Evolutionary conservation across 148 eudicot genomes (phyloP), one percentile per base, ranked within the genome.

Genomic region (Camellia sinensis): DNA sequence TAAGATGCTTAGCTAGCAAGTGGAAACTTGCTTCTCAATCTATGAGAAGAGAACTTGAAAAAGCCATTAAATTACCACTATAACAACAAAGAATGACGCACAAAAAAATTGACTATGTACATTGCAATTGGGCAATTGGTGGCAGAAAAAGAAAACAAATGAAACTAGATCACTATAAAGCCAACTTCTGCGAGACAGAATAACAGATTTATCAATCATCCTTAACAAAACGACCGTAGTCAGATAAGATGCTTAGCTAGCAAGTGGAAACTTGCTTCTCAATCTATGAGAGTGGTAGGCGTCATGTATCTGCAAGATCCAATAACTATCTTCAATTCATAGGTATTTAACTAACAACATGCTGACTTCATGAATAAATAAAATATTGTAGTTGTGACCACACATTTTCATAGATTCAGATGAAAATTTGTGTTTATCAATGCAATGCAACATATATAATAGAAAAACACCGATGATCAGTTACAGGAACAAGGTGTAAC

Each of bases 281-380:
- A 73, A 29, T 22, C 41, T 73, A 41, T 18, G 40, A 18, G 43
- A 3, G 40, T 63, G 59, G 13, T 4, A 64, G 43, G 4, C 48
- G 6, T 4, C 21, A 2, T 6, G 70, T 44, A 62, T 6, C 18
- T 0, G 13, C 40, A 29, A 44, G 12, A 63, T 64, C n/a, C 45
- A 62, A 46, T 64, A 9, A 5, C 59, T 50, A 46, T 63, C 67
- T 61, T 60, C 7, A 77, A 77, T 67, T 54, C 40, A 62, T 7
- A 59, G 67, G 37, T 53, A 11, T 59, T 76, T 62, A 46, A 75
- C 12, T 62, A 6, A 21, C 78, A 76, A 76, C 44, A 54, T 44
- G 56, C 69, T 62, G 69, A 45, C 2, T n/a, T 29, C 37, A 29
- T 29, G 37, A 53, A 21, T 29, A 29, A 29, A 29, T 29, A 29